A percentile compares a stretch with the other conserved stretches of the same genome.
These are phyloP conservation scores for Fusarium sp. DNA, from an alignment of 2,329 filamentous ascomycete species.

Conservation along the genomic window DNA sequence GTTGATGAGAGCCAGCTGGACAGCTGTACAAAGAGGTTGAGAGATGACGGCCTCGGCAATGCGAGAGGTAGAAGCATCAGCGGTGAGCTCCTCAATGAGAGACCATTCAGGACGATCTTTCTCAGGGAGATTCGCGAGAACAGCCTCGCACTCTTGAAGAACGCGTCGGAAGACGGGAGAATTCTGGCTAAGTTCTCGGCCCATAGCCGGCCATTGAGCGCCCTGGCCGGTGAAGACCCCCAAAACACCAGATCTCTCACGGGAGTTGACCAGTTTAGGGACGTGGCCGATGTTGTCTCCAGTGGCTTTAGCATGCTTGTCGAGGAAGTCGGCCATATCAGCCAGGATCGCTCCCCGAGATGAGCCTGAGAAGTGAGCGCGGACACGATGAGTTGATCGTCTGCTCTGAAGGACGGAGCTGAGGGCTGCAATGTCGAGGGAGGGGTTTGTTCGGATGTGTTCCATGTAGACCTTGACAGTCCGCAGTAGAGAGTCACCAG, in stretches of 20 bases:
- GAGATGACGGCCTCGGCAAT: constrained; percentile 5
- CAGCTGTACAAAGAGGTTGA: constrained; percentile 12
- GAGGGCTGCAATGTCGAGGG: background rate
- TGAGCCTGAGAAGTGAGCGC: background rate
- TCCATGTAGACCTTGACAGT: background rate
- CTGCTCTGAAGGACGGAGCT: background rate
- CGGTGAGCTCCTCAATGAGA: background rate
- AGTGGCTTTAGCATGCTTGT: background rate
- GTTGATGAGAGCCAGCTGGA: background rate
- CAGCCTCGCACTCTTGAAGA: background rate
- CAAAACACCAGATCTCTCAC: background rate
- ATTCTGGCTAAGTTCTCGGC: background rate
- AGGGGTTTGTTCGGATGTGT: background rate
- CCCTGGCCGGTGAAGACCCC: constrained; percentile 17
- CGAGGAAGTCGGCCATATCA: background rate
- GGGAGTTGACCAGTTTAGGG: background rate
- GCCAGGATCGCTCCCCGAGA: background rate
- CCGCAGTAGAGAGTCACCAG: background rate
- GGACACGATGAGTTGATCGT: background rate
- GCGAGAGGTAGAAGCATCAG: background rate
- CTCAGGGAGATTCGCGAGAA: background rate
- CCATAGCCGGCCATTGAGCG: constrained; percentile 19
- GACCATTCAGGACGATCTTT: background rate
- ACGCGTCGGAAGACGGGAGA: background rate
- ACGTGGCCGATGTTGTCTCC: background rate